phyloP scores from a whole-genome alignment of 495 filamentous ascomycete genomes.

The Xanthoparmelia taractica region DNA sequence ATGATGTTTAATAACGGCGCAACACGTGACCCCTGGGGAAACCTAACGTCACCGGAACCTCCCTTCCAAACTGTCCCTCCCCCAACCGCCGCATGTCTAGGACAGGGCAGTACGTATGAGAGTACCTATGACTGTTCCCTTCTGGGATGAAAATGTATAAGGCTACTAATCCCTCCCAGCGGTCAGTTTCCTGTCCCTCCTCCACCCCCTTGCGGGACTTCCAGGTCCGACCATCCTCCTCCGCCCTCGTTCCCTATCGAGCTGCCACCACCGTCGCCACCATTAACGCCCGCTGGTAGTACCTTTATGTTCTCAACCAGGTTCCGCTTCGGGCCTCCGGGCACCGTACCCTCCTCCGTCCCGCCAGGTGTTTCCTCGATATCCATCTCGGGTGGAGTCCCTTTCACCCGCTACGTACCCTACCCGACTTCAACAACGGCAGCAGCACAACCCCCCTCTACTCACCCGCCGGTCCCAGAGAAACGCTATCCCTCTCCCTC shows the following conservation, averaged over 20 bases:
- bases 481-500: background rate
- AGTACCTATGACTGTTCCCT: background rate
- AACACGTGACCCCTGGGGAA: background rate
- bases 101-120: background rate
- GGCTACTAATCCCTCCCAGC: background rate
- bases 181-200: constrained; percentile 1
- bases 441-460: background rate
- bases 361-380: background rate
- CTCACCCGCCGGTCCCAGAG: background rate
- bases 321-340: background rate
- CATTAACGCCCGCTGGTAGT: background rate
- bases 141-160: background rate
- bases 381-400: background rate
- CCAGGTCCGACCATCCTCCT: background rate
- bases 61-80: background rate
- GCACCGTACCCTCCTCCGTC: background rate
- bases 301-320: background rate
- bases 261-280: constrained; percentile 7
- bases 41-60: background rate
- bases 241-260: background rate
- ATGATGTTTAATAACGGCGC: background rate
- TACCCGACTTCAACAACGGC: background rate
- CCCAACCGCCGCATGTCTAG: background rate
- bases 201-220: background rate
- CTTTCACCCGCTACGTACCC: background rate